These are phyloP conservation scores for Botrytis cinerea DNA, from an alignment of 2,329 filamentous ascomycete species.

Conservation along the genomic window DNA sequence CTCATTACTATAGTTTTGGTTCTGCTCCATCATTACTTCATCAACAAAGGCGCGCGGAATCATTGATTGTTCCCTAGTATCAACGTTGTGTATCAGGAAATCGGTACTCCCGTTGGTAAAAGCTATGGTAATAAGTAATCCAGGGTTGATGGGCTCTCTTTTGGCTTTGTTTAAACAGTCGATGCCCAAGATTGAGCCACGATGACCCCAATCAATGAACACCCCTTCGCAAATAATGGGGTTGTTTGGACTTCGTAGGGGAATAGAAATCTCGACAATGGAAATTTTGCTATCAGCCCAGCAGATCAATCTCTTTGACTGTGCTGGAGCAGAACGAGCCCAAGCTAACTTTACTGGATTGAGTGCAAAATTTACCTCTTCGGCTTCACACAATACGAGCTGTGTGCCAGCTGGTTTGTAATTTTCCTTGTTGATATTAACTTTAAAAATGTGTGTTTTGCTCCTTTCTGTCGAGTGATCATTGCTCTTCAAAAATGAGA, in stretches of 20 bases:
- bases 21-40: neutral
- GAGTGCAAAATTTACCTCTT: neutral
- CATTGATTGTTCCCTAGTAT: neutral
- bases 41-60: neutral
- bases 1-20: neutral
- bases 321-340: neutral
- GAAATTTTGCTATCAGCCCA: neutral
- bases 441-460: neutral
- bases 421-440: fast-evolving
- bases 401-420: fast-evolving
- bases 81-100: neutral
- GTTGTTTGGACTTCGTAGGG: fast-evolving
- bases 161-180: neutral
- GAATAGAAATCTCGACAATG: neutral
- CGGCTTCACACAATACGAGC: neutral
- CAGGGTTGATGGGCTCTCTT: fast-evolving
- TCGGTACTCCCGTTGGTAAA: neutral
- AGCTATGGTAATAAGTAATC: neutral
- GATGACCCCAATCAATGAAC: neutral
- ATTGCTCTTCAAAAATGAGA: neutral
- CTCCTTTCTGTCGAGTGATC: neutral
- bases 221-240: neutral
- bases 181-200: neutral
- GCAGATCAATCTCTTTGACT: neutral
- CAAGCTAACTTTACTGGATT: neutral